phyloP scores from a whole-genome alignment of 106 monocot genomes.

The Posidonia australis region DNA sequence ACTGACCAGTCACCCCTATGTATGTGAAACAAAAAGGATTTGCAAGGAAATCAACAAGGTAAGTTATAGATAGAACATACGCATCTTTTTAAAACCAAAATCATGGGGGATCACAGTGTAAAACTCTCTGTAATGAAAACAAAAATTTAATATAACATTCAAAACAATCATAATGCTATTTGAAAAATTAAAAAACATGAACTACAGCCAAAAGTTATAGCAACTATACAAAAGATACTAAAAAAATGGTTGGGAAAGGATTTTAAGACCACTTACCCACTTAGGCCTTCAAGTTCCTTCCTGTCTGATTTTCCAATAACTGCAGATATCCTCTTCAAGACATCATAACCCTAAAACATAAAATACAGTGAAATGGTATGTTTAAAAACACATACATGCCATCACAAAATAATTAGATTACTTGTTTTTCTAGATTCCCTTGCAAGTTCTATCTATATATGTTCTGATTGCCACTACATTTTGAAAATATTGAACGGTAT shows the following conservation, averaged over 20 bases:
- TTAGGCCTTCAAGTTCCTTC: constrained; percentile 70
- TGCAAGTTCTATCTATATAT: no score
- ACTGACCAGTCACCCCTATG: neutral
- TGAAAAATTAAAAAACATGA: neutral
- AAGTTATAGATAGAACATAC: constrained; percentile 18
- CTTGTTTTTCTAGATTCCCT: no score
- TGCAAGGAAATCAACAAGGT: no score
- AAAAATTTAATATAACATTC: neutral
- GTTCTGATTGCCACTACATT: no score
- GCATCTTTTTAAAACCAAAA: constrained; percentile 91
- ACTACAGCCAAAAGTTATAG: neutral
- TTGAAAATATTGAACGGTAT: no score
- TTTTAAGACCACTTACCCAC: constrained; percentile 53
- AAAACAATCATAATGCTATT: no score
- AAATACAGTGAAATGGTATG: neutral
- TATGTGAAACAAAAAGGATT: no score
- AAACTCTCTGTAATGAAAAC: constrained; percentile 58
- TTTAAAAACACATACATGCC: neutral
- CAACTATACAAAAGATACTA: neutral
- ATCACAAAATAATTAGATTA: neutral
- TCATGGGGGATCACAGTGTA: constrained; percentile 94
- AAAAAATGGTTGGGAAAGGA: neutral
- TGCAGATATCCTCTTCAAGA: constrained; percentile 67
- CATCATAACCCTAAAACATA: constrained; percentile 70
- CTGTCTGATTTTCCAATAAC: constrained; percentile 41